A percentile compares a stretch with the other conserved stretches of the same genome.
Evolutionary conservation across 495 filamentous ascomycete species (phyloP).

Genomic region (Annulohypoxylon stygium): DNA sequence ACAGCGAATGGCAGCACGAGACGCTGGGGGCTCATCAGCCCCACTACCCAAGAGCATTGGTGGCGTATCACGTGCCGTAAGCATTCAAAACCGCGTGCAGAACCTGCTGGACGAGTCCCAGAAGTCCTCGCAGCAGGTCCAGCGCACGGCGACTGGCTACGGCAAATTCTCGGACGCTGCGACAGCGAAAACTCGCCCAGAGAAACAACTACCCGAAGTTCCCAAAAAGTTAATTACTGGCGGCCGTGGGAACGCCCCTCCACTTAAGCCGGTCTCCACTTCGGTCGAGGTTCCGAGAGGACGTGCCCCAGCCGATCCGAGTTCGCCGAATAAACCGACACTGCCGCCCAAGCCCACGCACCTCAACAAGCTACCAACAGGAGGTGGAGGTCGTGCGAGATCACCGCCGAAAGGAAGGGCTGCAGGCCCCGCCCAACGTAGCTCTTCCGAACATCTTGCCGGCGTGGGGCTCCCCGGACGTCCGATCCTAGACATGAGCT

Average conservation of each 20-base stretch:
- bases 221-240: constrained; percentile 40
- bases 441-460: constrained; percentile 53
- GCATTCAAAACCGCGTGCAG: constrained; percentile 92
- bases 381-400: constrained; percentile 43
- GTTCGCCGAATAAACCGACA: constrained; percentile 43
- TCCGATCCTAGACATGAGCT: constrained; percentile 60
- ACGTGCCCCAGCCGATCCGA: constrained; percentile 33
- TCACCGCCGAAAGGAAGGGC: constrained; percentile 54
- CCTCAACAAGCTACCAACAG: constrained; percentile 62
- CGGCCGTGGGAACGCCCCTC: constrained; percentile 30
- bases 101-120: constrained; percentile 84
- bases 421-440: constrained; percentile 31
- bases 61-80: constrained; percentile 75
- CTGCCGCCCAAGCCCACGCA: constrained; percentile 64
- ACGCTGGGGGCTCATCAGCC: constrained; percentile 57
- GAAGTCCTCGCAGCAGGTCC: constrained; percentile 65
- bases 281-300: constrained; percentile 42
- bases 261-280: constrained; percentile 40
- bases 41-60: constrained; percentile 64
- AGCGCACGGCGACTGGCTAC: constrained; percentile 88
- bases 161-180: constrained; percentile 79
- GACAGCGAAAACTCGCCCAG: constrained; percentile 36
- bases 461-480: constrained; percentile 60
- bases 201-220: constrained; percentile 45
- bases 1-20: constrained; percentile 74